Base-by-base conservation (phyloP, 257 asterid species). In the Prunella vulgaris region DNA sequence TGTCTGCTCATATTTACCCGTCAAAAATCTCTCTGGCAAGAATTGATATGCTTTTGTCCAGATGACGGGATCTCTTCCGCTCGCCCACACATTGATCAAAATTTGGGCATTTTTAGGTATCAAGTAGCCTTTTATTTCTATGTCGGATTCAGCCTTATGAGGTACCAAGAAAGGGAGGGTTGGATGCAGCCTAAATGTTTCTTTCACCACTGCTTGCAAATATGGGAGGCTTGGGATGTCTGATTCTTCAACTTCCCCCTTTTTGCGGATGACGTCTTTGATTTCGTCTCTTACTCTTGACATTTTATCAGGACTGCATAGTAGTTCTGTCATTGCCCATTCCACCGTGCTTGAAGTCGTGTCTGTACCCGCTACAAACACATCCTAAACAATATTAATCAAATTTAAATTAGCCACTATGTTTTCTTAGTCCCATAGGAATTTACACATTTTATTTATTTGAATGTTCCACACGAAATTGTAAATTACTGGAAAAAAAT, bases 61-160 rank as follows among this genome's bases (percentile, higher is more conserved):
- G 4, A 48, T 0, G 25, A 18, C 30, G 5, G 75, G 48, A 54
- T 81, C 86, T 48, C 89, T 73, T 0, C 82, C 83, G 1, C 30
- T 81, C 0, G 87, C 87, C 86, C 85, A 77, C 37, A 64, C 74
- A 5, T 81, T 84, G 3, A 77, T 56, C 1, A 84, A 66, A 8
- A 84, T 8, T 9, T 75, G 70, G 0, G 82, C 66, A 1, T 61
- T 33, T 27, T 70, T 72, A 0, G 86, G 86, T 18, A 84, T 17
- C 0, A 37, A 25, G 27, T 74, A 84, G 10, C 81, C 79, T 0
- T 69, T 54, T 15, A 79, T 64, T 72, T 74, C 74, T 0, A 71
- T 21, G 5, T 81, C 80, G 0, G 18, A 44, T 0, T 48, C 40
- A 10, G 77, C 70, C 25, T 72, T 70, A 38, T 27, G 88, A 5